Conservation (phyloP, 2,329 filamentous ascomycete species). For the Aspergillus tubingensis region DNA sequence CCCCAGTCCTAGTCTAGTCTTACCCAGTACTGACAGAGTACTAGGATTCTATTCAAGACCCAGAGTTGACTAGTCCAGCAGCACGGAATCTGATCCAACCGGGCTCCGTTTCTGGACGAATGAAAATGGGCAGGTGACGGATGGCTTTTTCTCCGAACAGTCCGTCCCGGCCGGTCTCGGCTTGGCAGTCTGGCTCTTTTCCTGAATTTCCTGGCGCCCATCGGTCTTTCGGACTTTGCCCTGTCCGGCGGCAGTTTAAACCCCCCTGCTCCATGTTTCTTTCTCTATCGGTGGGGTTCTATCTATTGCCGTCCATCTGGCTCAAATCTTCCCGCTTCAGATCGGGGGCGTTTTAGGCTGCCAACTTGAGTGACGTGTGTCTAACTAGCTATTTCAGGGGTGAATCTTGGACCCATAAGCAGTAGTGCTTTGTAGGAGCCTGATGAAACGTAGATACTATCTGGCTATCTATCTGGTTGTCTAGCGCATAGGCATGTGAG, state of each 20-base stretch:
- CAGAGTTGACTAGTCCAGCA: background rate
- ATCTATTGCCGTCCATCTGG: background rate
- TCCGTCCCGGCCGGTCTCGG: background rate
- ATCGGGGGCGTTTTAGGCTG: background rate
- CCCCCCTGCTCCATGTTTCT: background rate
- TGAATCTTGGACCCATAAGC: background rate
- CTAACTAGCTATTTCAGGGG: background rate
- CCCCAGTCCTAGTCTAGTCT: too few species aligned
- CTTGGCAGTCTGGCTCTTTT: background rate
- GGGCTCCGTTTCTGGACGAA: background rate
- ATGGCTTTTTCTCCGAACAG: background rate
- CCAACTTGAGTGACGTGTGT: background rate
- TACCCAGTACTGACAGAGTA: too few species aligned
- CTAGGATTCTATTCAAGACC: background rate
- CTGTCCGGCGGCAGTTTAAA: background rate
- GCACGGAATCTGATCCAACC: background rate
- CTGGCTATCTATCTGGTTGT: background rate
- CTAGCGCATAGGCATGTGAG: background rate
- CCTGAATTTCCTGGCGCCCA: background rate
- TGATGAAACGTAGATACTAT: background rate
- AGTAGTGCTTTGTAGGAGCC: background rate
- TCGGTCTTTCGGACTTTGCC: background rate
- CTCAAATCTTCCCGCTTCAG: background rate
- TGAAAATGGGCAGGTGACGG: background rate
- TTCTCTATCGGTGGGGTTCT: conserved; percentile 1